These are phyloP conservation scores for Rubia balearica DNA, from an alignment of 305 asterid species.

Conservation along the genomic window DNA sequence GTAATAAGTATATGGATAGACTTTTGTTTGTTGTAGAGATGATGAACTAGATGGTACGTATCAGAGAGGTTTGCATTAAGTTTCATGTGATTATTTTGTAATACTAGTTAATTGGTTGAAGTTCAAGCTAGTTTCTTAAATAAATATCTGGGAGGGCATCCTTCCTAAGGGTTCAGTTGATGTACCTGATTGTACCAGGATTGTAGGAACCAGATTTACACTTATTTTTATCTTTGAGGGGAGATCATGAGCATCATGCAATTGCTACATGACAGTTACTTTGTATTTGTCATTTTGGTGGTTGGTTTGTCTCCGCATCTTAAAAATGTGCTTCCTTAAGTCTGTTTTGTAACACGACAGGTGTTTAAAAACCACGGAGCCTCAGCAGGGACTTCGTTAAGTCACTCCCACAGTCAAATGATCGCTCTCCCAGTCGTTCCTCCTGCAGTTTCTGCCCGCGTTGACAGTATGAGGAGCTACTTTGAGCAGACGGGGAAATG, in stretches of 20 bases:
- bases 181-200: too few species aligned
- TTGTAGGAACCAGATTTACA: too few species aligned
- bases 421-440: conserved; percentile 89
- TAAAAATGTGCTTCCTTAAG: background rate
- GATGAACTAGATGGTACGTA: background rate
- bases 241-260: conserved; percentile 10
- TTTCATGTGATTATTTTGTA: background rate
- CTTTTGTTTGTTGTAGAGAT: background rate
- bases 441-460: conserved; percentile 53
- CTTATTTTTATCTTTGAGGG: too few species aligned
- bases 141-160: too few species aligned
- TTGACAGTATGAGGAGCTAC: conserved; percentile 56
- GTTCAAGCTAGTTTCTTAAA: background rate
- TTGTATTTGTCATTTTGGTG: too few species aligned
- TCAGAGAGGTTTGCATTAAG: background rate
- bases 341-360: conserved; percentile 21
- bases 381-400: conserved; percentile 88
- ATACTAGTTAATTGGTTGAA: background rate
- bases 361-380: conserved; percentile 95
- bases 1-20: too few species aligned
- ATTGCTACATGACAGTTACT: too few species aligned
- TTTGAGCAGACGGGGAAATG: conserved; percentile 68
- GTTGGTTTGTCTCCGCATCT: background rate
- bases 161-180: too few species aligned
- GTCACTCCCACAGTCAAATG: conserved; percentile 92